Percentiles rank a stretch among this genome's conserved stretches.
These are phyloP conservation scores for Parastagonospora nodorum DNA, from an alignment of 2,329 filamentous ascomycete species.

Conservation along the genomic window DNA sequence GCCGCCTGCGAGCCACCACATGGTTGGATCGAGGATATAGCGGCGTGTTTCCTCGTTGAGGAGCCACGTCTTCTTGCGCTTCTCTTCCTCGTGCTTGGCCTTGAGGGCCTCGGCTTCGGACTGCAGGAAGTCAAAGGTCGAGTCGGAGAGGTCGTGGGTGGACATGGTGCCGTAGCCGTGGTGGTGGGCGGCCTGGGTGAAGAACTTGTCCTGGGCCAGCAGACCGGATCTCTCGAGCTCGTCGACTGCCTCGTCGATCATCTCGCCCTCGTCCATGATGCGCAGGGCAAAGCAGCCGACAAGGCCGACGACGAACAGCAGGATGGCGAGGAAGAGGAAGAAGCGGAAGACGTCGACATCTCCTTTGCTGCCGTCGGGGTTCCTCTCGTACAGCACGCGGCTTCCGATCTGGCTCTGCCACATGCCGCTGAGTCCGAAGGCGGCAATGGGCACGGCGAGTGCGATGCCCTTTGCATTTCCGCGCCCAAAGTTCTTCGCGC, in stretches of 20 bases:
- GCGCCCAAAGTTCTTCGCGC: conserved; percentile 96
- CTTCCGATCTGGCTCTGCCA: conserved; percentile 91
- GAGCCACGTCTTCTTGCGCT: conserved; percentile 83
- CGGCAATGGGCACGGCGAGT: conserved; percentile 86
- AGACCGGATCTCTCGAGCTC: conserved; percentile 89
- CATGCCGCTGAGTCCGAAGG: conserved; percentile 92
- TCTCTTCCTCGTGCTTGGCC: conserved; percentile 57
- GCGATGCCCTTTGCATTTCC: conserved; percentile 87
- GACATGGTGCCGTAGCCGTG: conserved; percentile 68
- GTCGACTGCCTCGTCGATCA: conserved; percentile 89
- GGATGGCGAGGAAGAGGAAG: conserved; percentile 80
- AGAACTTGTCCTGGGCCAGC: conserved; percentile 75
- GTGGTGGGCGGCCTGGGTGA: conserved; percentile 61
- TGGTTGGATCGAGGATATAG: conserved; percentile 86
- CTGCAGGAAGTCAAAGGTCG: conserved; percentile 52
- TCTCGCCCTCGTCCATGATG: conserved; percentile 81
- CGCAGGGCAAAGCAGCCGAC: conserved; percentile 75
- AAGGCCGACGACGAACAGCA: conserved; percentile 73
- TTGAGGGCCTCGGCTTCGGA: conserved; percentile 54
- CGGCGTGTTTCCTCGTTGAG: conserved; percentile 87
- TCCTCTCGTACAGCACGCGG: conserved; percentile 72
- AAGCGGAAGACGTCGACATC: conserved; percentile 79
- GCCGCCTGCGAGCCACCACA: conserved; percentile 91
- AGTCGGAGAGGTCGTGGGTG: conserved; percentile 52
- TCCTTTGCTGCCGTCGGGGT: conserved; percentile 64